Conservation (phyloP, 1,139 yeast species). For the Candida pseudoviswanathii region DNA sequence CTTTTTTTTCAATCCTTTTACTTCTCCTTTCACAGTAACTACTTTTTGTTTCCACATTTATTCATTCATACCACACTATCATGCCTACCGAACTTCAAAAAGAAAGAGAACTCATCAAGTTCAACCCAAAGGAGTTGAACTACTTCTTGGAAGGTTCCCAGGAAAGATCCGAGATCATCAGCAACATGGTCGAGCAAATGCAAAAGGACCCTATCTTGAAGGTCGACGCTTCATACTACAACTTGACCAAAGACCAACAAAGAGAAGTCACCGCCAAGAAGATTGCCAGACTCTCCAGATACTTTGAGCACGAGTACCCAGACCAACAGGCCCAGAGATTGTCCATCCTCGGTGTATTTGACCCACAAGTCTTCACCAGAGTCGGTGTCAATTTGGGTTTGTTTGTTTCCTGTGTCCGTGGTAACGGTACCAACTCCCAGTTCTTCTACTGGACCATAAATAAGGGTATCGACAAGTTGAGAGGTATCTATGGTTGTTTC, state of each 20-base stretch:
- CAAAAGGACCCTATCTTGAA: constrained; percentile 50
- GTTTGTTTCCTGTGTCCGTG: constrained; percentile 45
- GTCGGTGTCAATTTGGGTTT: constrained; percentile 53
- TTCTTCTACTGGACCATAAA: constrained; percentile 71
- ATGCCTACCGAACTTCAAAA: constrained; percentile 8
- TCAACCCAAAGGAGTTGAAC: constrained; percentile 45
- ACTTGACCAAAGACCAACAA: constrained; percentile 39
- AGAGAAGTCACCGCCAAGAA: constrained; percentile 44
- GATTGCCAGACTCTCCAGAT: constrained; percentile 43
- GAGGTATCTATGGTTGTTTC: constrained; percentile 81
- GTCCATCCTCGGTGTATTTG: constrained; percentile 41
- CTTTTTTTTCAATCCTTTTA: background rate
- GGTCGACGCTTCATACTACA: constrained; percentile 38
- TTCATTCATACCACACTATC: background rate
- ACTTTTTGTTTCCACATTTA: background rate
- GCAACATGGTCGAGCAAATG: constrained; percentile 39
- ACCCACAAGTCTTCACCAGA: constrained; percentile 50
- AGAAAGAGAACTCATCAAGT: constrained; percentile 18
- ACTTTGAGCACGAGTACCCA: constrained; percentile 43
- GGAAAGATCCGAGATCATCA: constrained; percentile 34
- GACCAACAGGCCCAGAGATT: constrained; percentile 36
- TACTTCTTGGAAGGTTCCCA: constrained; percentile 46
- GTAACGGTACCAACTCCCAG: constrained; percentile 54
- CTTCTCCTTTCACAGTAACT: background rate
- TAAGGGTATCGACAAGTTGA: constrained; percentile 65